Conservation (phyloP, 331 rosid genomes). For the Spiraea crenata region DNA sequence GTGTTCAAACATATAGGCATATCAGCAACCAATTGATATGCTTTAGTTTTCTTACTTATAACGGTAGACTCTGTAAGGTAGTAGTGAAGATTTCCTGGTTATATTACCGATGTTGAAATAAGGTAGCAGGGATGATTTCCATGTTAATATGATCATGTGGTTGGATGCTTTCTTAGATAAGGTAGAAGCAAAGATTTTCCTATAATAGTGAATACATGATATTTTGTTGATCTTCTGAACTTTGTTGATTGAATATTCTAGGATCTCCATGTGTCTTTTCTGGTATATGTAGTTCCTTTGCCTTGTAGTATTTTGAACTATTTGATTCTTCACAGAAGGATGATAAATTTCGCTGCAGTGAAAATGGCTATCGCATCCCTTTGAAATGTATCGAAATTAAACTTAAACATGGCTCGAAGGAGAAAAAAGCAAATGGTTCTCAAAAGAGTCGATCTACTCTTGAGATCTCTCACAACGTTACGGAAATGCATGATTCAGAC, state of each 20-base stretch:
- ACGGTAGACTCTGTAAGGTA: too few relatives aligned
- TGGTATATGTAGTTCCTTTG: neutral
- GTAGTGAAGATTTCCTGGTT: too few relatives aligned
- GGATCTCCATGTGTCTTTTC: neutral
- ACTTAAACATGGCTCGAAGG: constrained; percentile 44
- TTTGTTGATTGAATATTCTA: neutral
- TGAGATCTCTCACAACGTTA: constrained; percentile 40
- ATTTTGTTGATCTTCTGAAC: neutral
- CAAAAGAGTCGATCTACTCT: constrained; percentile 35
- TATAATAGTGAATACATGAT: neutral
- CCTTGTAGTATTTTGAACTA: constrained; percentile 12
- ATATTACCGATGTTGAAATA: too few relatives aligned
- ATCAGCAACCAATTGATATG: neutral
- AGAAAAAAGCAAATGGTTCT: constrained; percentile 32
- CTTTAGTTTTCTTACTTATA: too few relatives aligned
- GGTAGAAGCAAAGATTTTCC: neutral
- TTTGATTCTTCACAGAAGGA: constrained; percentile 44
- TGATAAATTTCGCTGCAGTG: constrained; percentile 77
- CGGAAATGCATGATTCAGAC: constrained; percentile 25
- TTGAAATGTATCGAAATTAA: constrained; percentile 72
- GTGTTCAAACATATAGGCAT: neutral
- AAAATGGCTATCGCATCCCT: constrained; percentile 92
- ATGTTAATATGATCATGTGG: too few relatives aligned
- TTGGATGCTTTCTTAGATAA: neutral
- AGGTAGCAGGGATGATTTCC: too few relatives aligned